Base-by-base conservation (phyloP, 495 filamentous ascomycete species). In the Daldinia bambusicola region DNA sequence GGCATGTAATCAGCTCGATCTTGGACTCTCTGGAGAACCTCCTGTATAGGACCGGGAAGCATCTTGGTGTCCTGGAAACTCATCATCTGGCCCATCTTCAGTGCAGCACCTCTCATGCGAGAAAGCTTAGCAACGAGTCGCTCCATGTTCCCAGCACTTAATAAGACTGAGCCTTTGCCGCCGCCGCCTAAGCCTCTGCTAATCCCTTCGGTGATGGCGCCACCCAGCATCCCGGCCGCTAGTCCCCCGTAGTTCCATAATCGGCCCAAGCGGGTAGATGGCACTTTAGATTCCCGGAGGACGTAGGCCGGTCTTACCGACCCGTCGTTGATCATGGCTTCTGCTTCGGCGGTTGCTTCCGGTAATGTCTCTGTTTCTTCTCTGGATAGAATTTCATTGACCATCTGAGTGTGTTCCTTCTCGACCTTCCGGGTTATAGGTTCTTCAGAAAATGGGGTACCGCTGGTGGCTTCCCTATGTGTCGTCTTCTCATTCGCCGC, bases 1-100 rank as follows among this genome's bases (percentile, higher is more conserved):
- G 95, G 95, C 95, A 99, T 99, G 81, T 98, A 99, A 78, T 99
- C 95, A 22, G 95, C 95, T 53, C 92, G 91, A 79, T 99, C 96
- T 77, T 99, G 95, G 0, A 99, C 96, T 1, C 95, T 89, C 75
- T 95, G 92, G 16, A 99, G 84, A 34, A 99, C 92, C 71, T 93
- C 86, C 59, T 93, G 89, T 32, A 99, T 92, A 0, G 91, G 87
- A 2, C 85, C 88, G 4, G 95, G 95, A 0, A 99, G 87, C 90
- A 98, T 92, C 76, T 97, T 97, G n/a, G 92, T 88, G 78, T 99
- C 94, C 88, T 99, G 95, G 75, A 99, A 93, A 74, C 92, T 95
- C 81, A 99, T 90, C 91, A 99, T 93, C 80, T 99, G 95, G 4
- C 95, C 95, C 5, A 99, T 81, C 79, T 99, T 99, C n/a, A 99